Evolutionary conservation across 129 eudicot genomes (phyloP).

Genomic region (Helianthus annuus): DNA sequence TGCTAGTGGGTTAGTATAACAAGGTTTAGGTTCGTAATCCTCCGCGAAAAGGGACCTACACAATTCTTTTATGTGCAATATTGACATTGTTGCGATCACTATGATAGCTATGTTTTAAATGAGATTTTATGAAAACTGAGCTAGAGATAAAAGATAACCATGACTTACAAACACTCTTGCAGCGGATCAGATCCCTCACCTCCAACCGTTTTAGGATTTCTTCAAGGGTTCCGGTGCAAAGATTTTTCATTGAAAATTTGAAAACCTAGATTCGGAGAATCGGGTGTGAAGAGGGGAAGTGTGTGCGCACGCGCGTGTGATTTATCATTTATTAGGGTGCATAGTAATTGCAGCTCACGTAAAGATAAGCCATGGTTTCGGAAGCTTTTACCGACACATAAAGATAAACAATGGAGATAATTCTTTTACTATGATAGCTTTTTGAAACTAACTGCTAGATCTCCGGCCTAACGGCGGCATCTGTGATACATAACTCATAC

Average conservation of each 20-base stretch:
- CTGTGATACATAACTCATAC: not conserved
- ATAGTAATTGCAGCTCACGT: not conserved
- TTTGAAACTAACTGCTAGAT: constrained; percentile 5
- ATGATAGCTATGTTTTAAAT: constrained; percentile 14
- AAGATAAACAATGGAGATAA: constrained; percentile 2
- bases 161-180: constrained; percentile 24
- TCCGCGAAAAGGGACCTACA: too few relatives aligned
- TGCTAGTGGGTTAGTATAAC: too few relatives aligned
- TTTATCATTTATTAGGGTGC: constrained; percentile 12
- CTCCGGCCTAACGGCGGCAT: not conserved
- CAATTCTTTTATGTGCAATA: not conserved
- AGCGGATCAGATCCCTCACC: constrained; percentile 26
- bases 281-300: not conserved
- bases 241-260: constrained; percentile 11
- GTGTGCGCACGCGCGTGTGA: not conserved
- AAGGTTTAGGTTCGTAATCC: too few relatives aligned
- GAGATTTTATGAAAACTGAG: constrained; percentile 1
- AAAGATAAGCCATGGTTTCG: not conserved
- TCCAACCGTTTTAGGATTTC: constrained; percentile 25
- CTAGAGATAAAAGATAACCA: constrained; percentile 23
- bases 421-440: not conserved
- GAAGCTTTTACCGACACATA: not conserved
- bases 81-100: constrained; percentile 4
- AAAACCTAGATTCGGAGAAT: constrained; percentile 11
- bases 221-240: not conserved